Evolutionary conservation across 352 stramenopile genomes (phyloP).

Genomic region (Phytophthora crassamura): DNA sequence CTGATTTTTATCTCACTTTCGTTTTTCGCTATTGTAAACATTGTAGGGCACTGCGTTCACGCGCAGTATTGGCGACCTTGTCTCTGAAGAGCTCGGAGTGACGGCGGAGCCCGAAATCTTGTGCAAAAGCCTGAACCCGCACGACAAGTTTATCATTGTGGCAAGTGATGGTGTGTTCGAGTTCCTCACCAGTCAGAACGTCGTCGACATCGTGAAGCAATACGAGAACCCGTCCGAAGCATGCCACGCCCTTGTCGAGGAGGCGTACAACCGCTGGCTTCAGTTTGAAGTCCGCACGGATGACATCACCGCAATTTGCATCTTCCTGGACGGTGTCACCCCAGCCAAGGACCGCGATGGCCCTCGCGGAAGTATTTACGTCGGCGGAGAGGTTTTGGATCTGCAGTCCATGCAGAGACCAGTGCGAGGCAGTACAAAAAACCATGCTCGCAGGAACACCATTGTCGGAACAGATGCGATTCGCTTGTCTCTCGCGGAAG

Average conservation of each 20-base stretch:
- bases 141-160: conserved; percentile 94
- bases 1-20: conserved; percentile 27
- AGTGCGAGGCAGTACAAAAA: conserved; percentile 73
- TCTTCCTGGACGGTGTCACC: conserved; percentile 82
- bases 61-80: conserved; percentile 96
- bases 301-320: conserved; percentile 94
- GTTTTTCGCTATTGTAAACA: conserved; percentile 10
- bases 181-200: conserved; percentile 94
- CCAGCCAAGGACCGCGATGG: conserved; percentile 60
- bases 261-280: conserved; percentile 94
- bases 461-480: conserved; percentile 89
- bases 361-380: conserved; percentile 83
- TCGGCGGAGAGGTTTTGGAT: conserved; percentile 80
- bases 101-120: conserved; percentile 93
- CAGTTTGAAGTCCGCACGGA: conserved; percentile 95
- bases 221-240: conserved; percentile 90
- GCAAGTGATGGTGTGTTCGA: conserved; percentile 96
- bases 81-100: conserved; percentile 93
- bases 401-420: conserved; percentile 87
- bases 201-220: conserved; percentile 92
- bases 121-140: conserved; percentile 85
- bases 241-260: conserved; percentile 89
- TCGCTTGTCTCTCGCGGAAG: conserved; percentile 75
- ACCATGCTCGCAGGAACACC: conserved; percentile 73
- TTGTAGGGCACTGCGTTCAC: conserved; percentile 97